phyloP scores from a whole-genome alignment of 1,284 basidiomycete species.

The Ceratobasidium papillatum region DNA sequence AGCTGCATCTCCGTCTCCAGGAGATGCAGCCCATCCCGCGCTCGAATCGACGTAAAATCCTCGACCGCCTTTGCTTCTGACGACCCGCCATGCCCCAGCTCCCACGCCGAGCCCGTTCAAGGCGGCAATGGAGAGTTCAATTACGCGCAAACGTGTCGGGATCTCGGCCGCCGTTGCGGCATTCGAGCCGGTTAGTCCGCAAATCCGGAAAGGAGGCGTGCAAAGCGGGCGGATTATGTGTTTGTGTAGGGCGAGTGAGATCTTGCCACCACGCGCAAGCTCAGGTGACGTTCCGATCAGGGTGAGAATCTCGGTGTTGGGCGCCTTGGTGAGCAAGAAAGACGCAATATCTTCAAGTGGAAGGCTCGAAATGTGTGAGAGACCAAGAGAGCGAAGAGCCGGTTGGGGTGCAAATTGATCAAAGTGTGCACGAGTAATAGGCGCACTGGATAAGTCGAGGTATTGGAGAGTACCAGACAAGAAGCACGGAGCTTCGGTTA shows the following conservation, averaged over 20 bases:
- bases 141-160: conserved; percentile 80
- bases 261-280: conserved; percentile 69
- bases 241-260: conserved; percentile 70
- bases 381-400: conserved; percentile 82
- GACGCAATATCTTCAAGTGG: conserved; percentile 71
- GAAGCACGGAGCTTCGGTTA: conserved; percentile 85
- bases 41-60: conserved; percentile 96
- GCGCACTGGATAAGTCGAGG: conserved; percentile 88
- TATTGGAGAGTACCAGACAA: conserved; percentile 78
- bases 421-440: conserved; percentile 69
- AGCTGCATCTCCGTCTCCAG: conserved; percentile 46
- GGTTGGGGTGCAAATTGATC: conserved; percentile 71
- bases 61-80: conserved; percentile 89
- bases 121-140: conserved; percentile 84
- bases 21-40: conserved; percentile 72
- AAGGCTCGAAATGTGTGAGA: conserved; percentile 84
- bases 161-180: conserved; percentile 48
- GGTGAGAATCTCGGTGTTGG: conserved; percentile 86
- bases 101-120: conserved; percentile 78
- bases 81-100: conserved; percentile 84
- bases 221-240: conserved; percentile 81
- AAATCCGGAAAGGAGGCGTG: conserved; percentile 76
- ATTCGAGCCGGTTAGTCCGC: conserved; percentile 42
- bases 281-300: conserved; percentile 81
- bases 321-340: conserved; percentile 76